Evolutionary conservation across 345 rosid genomes (phyloP).

Genomic region (Odontarrhena argentea): DNA sequence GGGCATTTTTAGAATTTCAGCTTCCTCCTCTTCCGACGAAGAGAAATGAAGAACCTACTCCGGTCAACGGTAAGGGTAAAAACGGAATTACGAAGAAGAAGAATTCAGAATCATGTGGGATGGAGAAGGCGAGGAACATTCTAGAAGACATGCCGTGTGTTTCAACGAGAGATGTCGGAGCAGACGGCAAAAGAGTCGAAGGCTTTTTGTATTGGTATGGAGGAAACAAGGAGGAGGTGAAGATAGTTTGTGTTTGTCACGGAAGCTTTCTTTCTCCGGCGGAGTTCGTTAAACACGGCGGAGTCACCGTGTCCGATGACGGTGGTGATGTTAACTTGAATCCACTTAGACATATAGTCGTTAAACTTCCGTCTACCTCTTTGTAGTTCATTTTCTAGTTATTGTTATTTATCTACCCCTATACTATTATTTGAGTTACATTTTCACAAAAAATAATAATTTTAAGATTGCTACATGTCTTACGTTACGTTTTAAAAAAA

Average conservation of each 20-base stretch:
- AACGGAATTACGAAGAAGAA: constrained; percentile 6
- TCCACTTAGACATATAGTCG: constrained; percentile 80
- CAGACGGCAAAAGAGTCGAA: constrained; percentile 47
- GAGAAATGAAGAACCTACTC: neutral
- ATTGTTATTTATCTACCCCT: constrained; percentile 3
- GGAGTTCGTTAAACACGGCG: constrained; percentile 56
- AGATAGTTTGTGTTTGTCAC: constrained; percentile 61
- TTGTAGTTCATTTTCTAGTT: constrained; percentile 26
- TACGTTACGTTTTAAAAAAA: too few species aligned
- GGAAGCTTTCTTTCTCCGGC: constrained; percentile 52
- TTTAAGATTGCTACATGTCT: too few species aligned
- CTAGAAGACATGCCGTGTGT: constrained; percentile 63
- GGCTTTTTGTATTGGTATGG: constrained; percentile 54
- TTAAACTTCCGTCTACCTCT: constrained; percentile 46
- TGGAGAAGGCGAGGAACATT: constrained; percentile 46
- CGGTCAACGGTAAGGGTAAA: constrained; percentile 9
- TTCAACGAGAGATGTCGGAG: constrained; percentile 51
- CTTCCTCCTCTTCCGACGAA: constrained; percentile 15
- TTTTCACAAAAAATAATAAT: neutral
- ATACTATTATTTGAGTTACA: neutral
- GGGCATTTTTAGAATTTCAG: neutral
- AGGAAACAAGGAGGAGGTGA: constrained; percentile 40
- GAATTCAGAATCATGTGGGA: constrained; percentile 37
- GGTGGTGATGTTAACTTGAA: constrained; percentile 51
- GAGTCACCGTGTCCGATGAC: constrained; percentile 17